A percentile compares a stretch with the other conserved stretches of the same genome.
Evolutionary conservation across 768 basidiomycete species (phyloP).

Genomic region (Cystofilobasidium bisporidii): DNA sequence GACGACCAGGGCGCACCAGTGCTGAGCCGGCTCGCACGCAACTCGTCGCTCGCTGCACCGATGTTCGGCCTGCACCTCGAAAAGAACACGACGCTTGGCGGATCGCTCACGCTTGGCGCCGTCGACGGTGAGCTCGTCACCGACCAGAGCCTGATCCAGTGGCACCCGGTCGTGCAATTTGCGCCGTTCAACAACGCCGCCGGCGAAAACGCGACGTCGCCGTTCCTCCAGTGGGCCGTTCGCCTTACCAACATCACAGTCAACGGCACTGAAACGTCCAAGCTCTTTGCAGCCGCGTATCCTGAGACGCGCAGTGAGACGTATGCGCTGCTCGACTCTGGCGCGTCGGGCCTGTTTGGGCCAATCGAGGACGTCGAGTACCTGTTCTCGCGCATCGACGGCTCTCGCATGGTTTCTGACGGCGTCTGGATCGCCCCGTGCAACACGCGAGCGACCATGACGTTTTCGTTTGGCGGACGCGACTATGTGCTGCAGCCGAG

Average conservation of each 20-base stretch:
- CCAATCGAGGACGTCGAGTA: slow-evolving; percentile 36
- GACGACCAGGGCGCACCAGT: not conserved
- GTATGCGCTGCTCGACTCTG: slow-evolving; percentile 36
- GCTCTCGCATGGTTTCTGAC: slow-evolving; percentile 34
- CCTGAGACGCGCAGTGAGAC: slow-evolving; percentile 27
- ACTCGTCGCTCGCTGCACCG: slow-evolving; percentile 9
- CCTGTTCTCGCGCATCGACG: slow-evolving; percentile 33
- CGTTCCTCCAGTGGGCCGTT: slow-evolving; percentile 35
- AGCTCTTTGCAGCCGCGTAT: slow-evolving; percentile 33
- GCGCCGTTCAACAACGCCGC: slow-evolving; percentile 15
- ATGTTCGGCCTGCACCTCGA: slow-evolving; percentile 22
- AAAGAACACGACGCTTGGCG: slow-evolving; percentile 13
- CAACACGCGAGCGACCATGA: slow-evolving; percentile 34
- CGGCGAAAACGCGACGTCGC: slow-evolving; percentile 9
- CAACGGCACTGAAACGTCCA: slow-evolving; percentile 33
- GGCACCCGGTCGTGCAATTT: slow-evolving; percentile 20
- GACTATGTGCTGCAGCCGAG: slow-evolving; percentile 33
- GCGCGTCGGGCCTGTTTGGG: slow-evolving; percentile 37
- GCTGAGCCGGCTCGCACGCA: slow-evolving; percentile 14
- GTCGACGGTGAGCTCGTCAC: not conserved
- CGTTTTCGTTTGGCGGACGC: slow-evolving; percentile 35
- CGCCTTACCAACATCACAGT: slow-evolving; percentile 32
- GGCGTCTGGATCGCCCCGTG: slow-evolving; percentile 38
- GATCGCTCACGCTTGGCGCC: slow-evolving; percentile 10
- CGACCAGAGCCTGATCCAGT: slow-evolving; percentile 9